Conservation (phyloP, 2,329 filamentous ascomycete genomes). For the Phialophora tarda region DNA sequence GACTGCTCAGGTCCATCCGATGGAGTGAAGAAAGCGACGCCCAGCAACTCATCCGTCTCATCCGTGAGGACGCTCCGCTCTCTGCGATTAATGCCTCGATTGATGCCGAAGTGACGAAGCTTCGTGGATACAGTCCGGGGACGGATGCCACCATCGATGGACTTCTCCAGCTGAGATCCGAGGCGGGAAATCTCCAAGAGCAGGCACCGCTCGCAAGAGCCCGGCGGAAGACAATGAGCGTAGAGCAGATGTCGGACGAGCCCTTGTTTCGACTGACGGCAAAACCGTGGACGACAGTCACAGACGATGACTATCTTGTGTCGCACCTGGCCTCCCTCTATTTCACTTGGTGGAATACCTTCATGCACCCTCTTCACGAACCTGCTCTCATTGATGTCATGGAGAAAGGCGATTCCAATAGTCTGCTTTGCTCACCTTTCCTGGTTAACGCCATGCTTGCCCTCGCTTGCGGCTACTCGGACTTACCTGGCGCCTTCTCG, state of each 20-base stretch:
- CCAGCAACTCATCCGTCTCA: conserved; percentile 11
- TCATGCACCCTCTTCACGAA: conserved; percentile 43
- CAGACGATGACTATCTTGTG: conserved; percentile 44
- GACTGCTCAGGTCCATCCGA: conserved; percentile 14
- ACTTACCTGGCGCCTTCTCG: conserved; percentile 12
- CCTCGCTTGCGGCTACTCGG: conserved; percentile 13
- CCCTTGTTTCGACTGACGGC: conserved; percentile 13
- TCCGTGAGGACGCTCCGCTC: conserved; percentile 9
- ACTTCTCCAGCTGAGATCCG: conserved; percentile 9
- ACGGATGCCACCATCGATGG: conserved; percentile 14
- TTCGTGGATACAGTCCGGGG: conserved; percentile 6
- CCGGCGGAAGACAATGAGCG: conserved; percentile 13
- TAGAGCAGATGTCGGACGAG: conserved; percentile 16
- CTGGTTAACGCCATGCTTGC: conserved; percentile 42
- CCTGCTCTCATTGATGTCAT: conserved; percentile 46
- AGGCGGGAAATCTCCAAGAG: conserved; percentile 7
- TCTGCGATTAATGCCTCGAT: conserved; percentile 4
- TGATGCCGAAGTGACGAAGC: conserved; percentile 13
- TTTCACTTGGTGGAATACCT: conserved; percentile 44
- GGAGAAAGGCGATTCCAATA: conserved; percentile 40
- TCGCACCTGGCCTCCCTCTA: conserved; percentile 45
- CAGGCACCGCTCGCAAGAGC: neutral
- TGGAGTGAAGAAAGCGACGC: conserved; percentile 13
- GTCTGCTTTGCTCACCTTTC: conserved; percentile 43
- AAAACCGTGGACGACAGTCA: conserved; percentile 44